Percentiles rank a stretch among this genome's conserved stretches.
Evolutionary conservation across 805 yeast genomes (phyloP).

Genomic region (Suhomyces kilbournensis): DNA sequence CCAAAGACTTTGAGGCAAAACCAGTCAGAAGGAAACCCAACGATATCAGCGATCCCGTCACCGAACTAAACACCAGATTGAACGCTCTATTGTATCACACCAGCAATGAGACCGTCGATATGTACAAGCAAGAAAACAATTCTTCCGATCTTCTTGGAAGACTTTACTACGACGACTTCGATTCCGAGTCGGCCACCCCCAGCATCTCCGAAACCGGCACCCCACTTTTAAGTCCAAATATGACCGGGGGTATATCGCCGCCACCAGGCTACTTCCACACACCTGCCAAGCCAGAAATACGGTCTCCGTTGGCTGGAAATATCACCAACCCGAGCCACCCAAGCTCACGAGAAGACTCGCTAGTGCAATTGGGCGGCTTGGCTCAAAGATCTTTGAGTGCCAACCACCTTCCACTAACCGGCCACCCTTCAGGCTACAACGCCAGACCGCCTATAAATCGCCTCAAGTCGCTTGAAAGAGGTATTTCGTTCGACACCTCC

Average conservation of each 20-base stretch:
- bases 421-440: background rate
- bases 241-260: constrained; percentile 2
- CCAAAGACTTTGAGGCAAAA: background rate
- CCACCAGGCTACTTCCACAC: background rate
- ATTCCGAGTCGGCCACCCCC: constrained; percentile 26
- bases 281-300: background rate
- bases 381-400: constrained; percentile 6
- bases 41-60: constrained; percentile 16
- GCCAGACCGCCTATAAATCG: background rate
- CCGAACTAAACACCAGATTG: constrained; percentile 34
- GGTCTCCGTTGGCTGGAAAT: background rate
- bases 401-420: background rate
- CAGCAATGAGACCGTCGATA: constrained; percentile 35
- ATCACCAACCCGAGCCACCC: background rate
- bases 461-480: constrained; percentile 30
- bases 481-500: constrained; percentile 42
- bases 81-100: constrained; percentile 40
- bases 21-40: background rate
- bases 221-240: constrained; percentile 16
- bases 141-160: constrained; percentile 41
- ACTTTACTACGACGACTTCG: constrained; percentile 42
- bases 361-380: constrained; percentile 10
- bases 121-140: constrained; percentile 36
- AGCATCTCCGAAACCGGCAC: constrained; percentile 15
- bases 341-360: background rate